Evolutionary conservation across 2,329 filamentous ascomycete species (phyloP).

Genomic region (Zopfia rhizophila): DNA sequence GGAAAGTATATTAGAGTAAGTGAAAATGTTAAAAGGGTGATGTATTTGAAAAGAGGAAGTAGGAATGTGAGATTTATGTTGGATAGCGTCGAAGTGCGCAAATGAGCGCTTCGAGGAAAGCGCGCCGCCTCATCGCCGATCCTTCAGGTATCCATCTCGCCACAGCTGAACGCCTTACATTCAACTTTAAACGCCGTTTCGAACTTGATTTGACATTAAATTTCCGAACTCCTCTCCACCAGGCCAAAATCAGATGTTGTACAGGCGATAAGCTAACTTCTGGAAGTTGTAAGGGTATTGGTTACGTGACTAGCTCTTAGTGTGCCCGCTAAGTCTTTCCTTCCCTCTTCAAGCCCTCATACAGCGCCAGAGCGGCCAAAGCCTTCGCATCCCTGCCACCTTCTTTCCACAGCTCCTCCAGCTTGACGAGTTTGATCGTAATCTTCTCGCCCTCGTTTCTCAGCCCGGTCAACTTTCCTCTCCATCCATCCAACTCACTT

Average conservation of each 20-base stretch:
- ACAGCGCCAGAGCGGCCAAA: conserved; percentile 65
- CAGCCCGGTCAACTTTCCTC: conserved; percentile 65
- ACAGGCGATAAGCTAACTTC: neutral
- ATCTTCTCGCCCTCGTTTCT: conserved; percentile 68
- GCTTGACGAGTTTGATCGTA: conserved; percentile 64
- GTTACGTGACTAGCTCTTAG: no score
- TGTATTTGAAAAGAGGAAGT: no score
- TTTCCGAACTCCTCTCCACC: conserved; percentile 73
- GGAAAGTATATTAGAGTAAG: no score
- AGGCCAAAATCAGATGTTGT: conserved; percentile 66
- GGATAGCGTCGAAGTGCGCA: no score
- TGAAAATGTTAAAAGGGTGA: no score
- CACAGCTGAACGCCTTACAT: no score
- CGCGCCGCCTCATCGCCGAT: no score
- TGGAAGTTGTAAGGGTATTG: neutral
- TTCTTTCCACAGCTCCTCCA: conserved; percentile 65
- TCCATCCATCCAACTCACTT: conserved; percentile 60
- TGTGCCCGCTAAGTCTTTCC: conserved; percentile 52
- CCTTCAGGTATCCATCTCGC: no score
- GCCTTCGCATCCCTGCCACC: conserved; percentile 67
- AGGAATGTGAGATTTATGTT: no score
- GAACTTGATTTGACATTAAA: neutral
- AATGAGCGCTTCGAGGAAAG: no score
- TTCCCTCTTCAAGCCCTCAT: conserved; percentile 62
- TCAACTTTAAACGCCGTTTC: no score